Percentiles rank a stretch among this genome's conserved stretches.
phyloP scores from a whole-genome alignment of 1,139 yeast species.

The Kodamaea arcana region DNA sequence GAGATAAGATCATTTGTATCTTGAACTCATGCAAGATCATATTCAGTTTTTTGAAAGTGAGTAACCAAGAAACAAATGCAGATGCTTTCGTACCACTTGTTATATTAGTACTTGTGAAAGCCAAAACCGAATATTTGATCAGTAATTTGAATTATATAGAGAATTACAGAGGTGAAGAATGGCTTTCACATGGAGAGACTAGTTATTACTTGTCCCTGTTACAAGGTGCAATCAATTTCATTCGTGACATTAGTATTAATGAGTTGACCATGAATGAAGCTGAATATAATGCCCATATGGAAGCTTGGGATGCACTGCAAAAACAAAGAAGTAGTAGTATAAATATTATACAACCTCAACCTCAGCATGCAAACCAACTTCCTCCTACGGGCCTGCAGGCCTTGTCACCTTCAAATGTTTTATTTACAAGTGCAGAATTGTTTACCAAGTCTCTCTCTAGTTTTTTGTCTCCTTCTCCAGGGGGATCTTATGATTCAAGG shows the following conservation, averaged over 20 bases:
- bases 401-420: constrained; percentile 47
- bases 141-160: constrained; percentile 85
- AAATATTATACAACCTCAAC: constrained; percentile 7
- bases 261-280: constrained; percentile 60
- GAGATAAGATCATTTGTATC: constrained; percentile 90
- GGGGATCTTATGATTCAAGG: not conserved
- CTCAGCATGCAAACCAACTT: constrained; percentile 10
- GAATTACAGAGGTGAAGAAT: constrained; percentile 69
- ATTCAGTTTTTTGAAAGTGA: constrained; percentile 76
- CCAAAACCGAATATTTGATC: constrained; percentile 56
- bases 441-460: constrained; percentile 46
- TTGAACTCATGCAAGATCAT: constrained; percentile 90
- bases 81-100: constrained; percentile 88
- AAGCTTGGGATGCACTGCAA: constrained; percentile 46
- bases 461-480: constrained; percentile 42
- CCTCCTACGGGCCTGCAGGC: constrained; percentile 20
- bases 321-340: constrained; percentile 14
- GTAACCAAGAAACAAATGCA: constrained; percentile 74
- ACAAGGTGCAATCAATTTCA: constrained; percentile 78
- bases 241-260: constrained; percentile 54
- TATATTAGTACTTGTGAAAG: constrained; percentile 71
- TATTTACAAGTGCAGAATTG: constrained; percentile 51
- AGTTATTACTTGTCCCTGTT: constrained; percentile 84
- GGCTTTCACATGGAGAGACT: constrained; percentile 74
- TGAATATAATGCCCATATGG: constrained; percentile 50